These are phyloP conservation scores for Cystobasidium ongulense DNA, from an alignment of 768 basidiomycete genomes.

Conservation along the genomic window DNA sequence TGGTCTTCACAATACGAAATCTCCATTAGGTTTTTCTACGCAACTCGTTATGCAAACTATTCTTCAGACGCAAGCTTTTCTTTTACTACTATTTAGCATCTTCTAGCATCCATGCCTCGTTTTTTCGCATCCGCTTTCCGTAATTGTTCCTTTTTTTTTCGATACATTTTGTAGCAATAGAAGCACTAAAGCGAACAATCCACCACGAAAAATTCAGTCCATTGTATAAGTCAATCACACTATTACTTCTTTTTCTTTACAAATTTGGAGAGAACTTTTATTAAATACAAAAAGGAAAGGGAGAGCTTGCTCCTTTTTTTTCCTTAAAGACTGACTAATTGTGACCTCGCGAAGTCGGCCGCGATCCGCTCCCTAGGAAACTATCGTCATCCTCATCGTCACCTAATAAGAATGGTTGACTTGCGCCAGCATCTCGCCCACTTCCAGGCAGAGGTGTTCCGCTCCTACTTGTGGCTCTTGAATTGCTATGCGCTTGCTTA, in stretches of 20 bases:
- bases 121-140: background rate
- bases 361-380: background rate
- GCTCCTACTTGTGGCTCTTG: background rate
- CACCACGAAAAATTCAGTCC: too few species aligned
- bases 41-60: background rate
- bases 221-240: too few species aligned
- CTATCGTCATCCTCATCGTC: conserved; percentile 26
- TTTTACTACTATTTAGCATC: background rate
- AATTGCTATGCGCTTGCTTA: background rate
- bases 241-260: too few species aligned
- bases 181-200: background rate
- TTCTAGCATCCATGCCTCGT: background rate
- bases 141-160: too few species aligned
- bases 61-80: background rate
- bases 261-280: too few species aligned
- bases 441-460: background rate
- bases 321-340: background rate
- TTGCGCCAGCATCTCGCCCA: background rate
- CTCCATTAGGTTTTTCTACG: too few species aligned
- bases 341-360: background rate
- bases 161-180: background rate
- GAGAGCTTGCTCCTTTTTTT: background rate
- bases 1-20: too few species aligned
- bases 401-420: conserved; percentile 20
- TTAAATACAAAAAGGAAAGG: too few species aligned